Evolutionary conservation across 75 land plant species (phyloP).

Genomic region (Sequoiadendron giganteum): DNA sequence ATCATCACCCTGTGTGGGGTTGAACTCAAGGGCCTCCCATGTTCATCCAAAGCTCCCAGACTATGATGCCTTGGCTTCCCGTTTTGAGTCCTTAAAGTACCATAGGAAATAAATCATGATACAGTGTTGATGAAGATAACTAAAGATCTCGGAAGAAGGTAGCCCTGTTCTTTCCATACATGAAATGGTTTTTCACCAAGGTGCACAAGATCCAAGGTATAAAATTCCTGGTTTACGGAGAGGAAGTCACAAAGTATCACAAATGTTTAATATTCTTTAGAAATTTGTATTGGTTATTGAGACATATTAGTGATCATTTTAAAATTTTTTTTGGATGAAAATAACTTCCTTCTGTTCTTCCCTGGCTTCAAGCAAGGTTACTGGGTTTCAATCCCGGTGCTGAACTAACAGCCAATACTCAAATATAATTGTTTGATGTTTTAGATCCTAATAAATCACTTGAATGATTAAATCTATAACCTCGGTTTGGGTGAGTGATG

Average conservation of each 20-base stretch:
- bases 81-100: slow-evolving; percentile 75
- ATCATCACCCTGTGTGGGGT: neutral
- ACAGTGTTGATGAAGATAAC: neutral
- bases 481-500: neutral
- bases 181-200: neutral
- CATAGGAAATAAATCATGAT: slow-evolving; percentile 10
- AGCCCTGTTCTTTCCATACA: neutral
- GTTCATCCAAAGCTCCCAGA: slow-evolving; percentile 84
- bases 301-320: neutral
- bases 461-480: neutral
- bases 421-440: neutral
- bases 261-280: neutral
- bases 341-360: neutral
- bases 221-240: neutral
- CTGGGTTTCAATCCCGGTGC: neutral
- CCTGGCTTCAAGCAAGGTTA: neutral
- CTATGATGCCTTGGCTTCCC: slow-evolving; percentile 72
- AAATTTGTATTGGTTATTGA: neutral
- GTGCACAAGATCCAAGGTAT: neutral
- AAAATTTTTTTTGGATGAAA: neutral
- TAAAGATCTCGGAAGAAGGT: neutral
- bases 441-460: neutral
- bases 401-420: neutral
- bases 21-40: slow-evolving; percentile 10
- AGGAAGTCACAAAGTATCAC: neutral